Base-by-base conservation (phyloP, 345 rosid species). In the Syzygium aromaticum region DNA sequence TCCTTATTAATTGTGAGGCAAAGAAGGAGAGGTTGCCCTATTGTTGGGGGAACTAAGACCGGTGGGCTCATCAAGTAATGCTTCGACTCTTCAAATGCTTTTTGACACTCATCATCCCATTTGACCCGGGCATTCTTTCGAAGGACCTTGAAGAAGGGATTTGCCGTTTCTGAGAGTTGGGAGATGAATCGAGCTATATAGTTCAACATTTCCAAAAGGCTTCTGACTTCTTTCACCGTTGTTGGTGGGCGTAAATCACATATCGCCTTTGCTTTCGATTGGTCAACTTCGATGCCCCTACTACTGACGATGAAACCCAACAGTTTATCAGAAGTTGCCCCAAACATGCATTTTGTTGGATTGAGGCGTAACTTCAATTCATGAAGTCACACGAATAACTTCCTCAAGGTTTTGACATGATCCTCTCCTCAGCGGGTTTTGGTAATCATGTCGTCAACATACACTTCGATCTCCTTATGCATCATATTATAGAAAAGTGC, bases 141-240 rank as follows among this genome's bases (percentile, higher is more conserved):
- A 11, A 85, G 43, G 0, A 87, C 16, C 21, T 46, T 43, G 51
- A 89, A 89, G 2, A 89, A 84, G 1, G 27, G 67, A 2, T 87
- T 59, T 15, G 56, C 87, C 2, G 30, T 85, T 0, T 22, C 11
- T 0, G 54, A 33, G 1, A 87, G 13, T 1, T 59, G 51, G 15
- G 87, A 54, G 16, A 89, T 85, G 23, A 89, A 89, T 0, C 51
- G 54, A 3, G 59, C 28, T 3, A 87, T 89, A 30, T 85, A 89
- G 3, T 89, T 85, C 33, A 59, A 9, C 2, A 33, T 15, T 1
- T 86, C 87, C 2, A 86, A 23, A 8, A 89, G 57, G 2, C 85
- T 54, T 22, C 59, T 6, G 2, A 87, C 52, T 23, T 85, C 86
- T 23, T 10, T 51, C 13, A 51, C 13, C 1, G 0, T 11, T 51